These are phyloP conservation scores for Cryptococcus hybrid DNA, from an alignment of 1,284 basidiomycete species.

Conservation along the genomic window DNA sequence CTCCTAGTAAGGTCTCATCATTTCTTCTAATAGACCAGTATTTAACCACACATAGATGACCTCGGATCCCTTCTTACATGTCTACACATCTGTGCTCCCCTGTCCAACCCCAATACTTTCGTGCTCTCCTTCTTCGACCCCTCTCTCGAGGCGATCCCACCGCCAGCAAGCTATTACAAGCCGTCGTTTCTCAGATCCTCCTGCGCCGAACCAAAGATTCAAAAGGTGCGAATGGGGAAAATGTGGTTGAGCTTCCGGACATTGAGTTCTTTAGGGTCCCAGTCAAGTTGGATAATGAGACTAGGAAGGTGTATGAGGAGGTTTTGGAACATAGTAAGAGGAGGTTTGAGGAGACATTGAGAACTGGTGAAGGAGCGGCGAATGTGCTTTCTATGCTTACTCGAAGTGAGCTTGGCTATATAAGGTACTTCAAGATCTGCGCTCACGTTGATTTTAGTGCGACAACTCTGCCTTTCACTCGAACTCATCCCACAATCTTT, in stretches of 20 bases:
- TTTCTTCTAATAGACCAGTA: neutral
- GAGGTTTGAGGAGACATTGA: conserved; percentile 55
- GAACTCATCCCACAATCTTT: conserved; percentile 73
- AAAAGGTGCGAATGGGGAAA: conserved; percentile 71
- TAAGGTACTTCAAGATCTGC: neutral
- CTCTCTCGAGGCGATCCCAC: conserved; percentile 63
- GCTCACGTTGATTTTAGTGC: conserved; percentile 51
- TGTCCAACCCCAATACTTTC: conserved; percentile 76
- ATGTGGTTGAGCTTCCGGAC: conserved; percentile 70
- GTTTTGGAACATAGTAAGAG: conserved; percentile 64
- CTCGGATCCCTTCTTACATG: conserved; percentile 81
- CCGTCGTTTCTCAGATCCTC: conserved; percentile 77
- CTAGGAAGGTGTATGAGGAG: conserved; percentile 70
- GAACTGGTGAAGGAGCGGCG: conserved; percentile 39
- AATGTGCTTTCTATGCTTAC: conserved; percentile 79
- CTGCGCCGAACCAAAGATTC: conserved; percentile 85
- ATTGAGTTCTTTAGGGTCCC: conserved; percentile 54
- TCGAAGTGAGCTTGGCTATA: conserved; percentile 50
- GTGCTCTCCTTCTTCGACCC: conserved; percentile 68
- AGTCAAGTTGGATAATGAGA: conserved; percentile 66
- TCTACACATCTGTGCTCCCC: conserved; percentile 71
- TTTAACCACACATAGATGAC: conserved; percentile 56
- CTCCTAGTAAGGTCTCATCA: conserved; percentile 52
- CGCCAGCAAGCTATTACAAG: conserved; percentile 72
- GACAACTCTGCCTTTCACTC: conserved; percentile 79